These are phyloP conservation scores for Nannochloropsis granulata DNA, from an alignment of 108 stramenopile species.

Conservation along the genomic window DNA sequence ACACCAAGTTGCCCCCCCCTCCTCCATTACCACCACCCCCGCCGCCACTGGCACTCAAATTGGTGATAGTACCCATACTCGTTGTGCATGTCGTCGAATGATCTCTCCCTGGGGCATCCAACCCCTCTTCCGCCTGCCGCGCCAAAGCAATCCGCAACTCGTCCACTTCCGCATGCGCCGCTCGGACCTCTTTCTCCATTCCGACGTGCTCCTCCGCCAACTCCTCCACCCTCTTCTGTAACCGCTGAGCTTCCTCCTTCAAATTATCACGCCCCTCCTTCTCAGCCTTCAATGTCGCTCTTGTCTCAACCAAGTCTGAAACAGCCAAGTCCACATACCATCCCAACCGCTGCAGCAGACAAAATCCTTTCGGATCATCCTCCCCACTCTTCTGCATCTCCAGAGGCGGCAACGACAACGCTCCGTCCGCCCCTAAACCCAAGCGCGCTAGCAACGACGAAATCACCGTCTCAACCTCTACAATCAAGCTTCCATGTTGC, in stretches of 20 bases:
- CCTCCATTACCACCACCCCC: not conserved
- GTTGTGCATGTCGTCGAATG: not conserved
- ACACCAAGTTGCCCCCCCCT: not conserved
- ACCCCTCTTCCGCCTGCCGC: not conserved
- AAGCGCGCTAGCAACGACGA: not conserved
- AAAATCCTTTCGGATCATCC: not conserved
- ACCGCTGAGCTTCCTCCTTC: not conserved
- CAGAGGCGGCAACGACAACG: not conserved
- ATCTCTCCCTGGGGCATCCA: not conserved
- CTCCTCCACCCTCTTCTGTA: not conserved
- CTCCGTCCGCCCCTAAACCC: not conserved
- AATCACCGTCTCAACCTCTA: not conserved
- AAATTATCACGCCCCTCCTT: not conserved
- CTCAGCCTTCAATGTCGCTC: not conserved
- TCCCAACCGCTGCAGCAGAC: not conserved
- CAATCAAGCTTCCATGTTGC: not conserved
- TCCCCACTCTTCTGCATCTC: not conserved
- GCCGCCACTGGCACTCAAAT: not conserved
- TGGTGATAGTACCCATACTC: not conserved
- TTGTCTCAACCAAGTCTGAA: not conserved
- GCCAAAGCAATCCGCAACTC: not conserved
- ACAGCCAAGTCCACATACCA: not conserved
- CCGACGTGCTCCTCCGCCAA: not conserved
- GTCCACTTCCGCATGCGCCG: not conserved
- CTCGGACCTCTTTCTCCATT: not conserved